Evolutionary conservation across 2,329 filamentous ascomycete species (phyloP), one percentile per base, ranked within the genome.

Genomic region (Biscogniauxia mediterranea): DNA sequence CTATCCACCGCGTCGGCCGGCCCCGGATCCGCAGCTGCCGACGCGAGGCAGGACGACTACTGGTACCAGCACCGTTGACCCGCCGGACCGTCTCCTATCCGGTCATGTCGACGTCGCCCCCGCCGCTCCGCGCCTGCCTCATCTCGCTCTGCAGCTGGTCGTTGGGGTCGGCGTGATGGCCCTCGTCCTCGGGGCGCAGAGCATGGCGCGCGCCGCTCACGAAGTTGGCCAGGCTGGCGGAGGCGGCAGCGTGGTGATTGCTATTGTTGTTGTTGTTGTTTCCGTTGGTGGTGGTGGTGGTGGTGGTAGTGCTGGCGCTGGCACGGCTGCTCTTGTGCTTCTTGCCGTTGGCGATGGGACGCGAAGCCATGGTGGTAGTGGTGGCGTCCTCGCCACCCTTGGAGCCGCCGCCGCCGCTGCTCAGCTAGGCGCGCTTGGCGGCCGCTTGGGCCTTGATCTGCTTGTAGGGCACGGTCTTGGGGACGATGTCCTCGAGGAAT

Each of bases 401-500:
- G 23, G 62, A n/a, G 56, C 64, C 20, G 53, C 66, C 74, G 25
- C 67, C 68, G 26, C 72, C 73, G 62, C 77, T 77, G 71, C 76
- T 79, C 66, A 82, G 76, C 57, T 78, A 76, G 21, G 81, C 79
- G 55, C 83, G 81, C 3, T 78, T 81, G 1, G 81, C 79, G 11
- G 77, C 78, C 0, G 84, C 81, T 65, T 85, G 70, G 52, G 87
- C 87, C 79, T 93, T 94, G 78, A 90, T 85, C 68, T 91, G 85
- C 73, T 90, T 91, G 79, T 88, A 96, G 17, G 91, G 88, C 5
- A 89, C 85, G 1, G 93, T 97, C 74, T 90, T 90, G 60, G 95
- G 95, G 46, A 97, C 90, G 25, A 96, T 86, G 76, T 99, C 95
- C 64, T 90, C 84, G 15, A 99, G 85, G 73, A 99, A 99, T 75